A percentile compares a stretch with the other conserved stretches of the same genome.
Evolutionary conservation across 371 early-diverging fungal genomes (phyloP).

Genomic region (Mucor sp.): DNA sequence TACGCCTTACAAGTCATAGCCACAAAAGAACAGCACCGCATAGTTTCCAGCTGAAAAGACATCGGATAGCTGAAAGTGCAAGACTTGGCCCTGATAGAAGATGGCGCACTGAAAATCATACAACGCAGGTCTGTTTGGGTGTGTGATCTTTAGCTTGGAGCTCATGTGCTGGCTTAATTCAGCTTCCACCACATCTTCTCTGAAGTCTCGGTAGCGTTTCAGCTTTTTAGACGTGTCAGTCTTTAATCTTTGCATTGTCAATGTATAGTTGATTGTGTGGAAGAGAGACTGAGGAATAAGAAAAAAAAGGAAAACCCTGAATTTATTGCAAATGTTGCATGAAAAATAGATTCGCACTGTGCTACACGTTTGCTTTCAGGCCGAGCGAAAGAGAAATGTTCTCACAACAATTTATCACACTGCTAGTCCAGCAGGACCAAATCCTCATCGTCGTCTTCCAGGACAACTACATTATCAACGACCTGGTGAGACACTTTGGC

Average conservation of each 20-base stretch:
- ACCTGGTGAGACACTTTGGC: conserved; percentile 10
- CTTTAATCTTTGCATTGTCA: not conserved
- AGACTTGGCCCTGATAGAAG: conserved; percentile 9
- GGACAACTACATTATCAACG: conserved; percentile 16
- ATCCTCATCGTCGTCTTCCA: conserved; percentile 30
- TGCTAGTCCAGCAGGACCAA: conserved; percentile 18
- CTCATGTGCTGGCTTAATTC: not conserved
- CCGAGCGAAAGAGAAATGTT: not conserved
- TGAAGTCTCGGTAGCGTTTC: not conserved
- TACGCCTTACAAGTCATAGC: conserved; percentile 28
- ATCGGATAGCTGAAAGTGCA: conserved; percentile 10
- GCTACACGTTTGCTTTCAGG: not conserved
- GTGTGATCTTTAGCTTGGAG: not conserved
- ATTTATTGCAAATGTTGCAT: not conserved
- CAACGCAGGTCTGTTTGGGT: not conserved
- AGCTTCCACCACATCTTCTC: not conserved
- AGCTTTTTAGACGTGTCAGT: not conserved
- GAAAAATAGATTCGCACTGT: not conserved
- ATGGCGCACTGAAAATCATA: conserved; percentile 20
- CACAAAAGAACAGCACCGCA: conserved; percentile 26
- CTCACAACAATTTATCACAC: not conserved
- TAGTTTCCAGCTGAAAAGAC: not conserved
- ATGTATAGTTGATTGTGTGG: not conserved
- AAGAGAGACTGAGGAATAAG: not conserved
- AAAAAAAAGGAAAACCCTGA: not conserved